Conservation (phyloP, 169 alveolate species). For the Plasmodium vivax region DNA sequence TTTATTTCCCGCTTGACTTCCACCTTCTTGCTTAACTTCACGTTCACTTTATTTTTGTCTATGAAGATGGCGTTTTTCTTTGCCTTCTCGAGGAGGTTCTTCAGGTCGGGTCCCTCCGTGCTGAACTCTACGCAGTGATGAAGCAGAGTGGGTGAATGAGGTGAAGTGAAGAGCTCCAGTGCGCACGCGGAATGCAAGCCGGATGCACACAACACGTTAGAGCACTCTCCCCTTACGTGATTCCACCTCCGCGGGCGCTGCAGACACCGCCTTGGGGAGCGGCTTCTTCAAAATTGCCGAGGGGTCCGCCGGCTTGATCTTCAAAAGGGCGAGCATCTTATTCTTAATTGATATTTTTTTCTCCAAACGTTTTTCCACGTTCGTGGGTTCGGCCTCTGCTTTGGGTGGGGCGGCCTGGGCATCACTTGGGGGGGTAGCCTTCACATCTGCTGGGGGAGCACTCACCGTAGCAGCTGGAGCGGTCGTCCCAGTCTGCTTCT, state of each 20-base stretch:
- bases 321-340: conserved; percentile 68
- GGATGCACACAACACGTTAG: neutral
- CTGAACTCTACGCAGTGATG: conserved; percentile 14
- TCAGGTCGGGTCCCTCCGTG: conserved; percentile 1
- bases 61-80: conserved; percentile 37
- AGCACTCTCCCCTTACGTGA: neutral
- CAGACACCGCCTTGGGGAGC: neutral
- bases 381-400: conserved; percentile 17
- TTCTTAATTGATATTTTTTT: conserved; percentile 75
- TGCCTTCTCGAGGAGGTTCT: conserved; percentile 20
- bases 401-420: neutral
- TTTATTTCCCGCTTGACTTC: conserved; percentile 30
- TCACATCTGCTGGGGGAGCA: neutral
- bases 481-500: neutral
- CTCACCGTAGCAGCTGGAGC: neutral
- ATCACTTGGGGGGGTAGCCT: too few species aligned
- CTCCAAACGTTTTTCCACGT: conserved; percentile 36
- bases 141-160: neutral
- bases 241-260: neutral
- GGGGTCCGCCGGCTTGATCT: conserved; percentile 5
- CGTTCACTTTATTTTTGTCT: conserved; percentile 35
- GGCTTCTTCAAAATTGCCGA: neutral
- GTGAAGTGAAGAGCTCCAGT: neutral
- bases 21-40: neutral
- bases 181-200: neutral